Conservation (phyloP, 106 monocot species). For the Dendrobium officinale region DNA sequence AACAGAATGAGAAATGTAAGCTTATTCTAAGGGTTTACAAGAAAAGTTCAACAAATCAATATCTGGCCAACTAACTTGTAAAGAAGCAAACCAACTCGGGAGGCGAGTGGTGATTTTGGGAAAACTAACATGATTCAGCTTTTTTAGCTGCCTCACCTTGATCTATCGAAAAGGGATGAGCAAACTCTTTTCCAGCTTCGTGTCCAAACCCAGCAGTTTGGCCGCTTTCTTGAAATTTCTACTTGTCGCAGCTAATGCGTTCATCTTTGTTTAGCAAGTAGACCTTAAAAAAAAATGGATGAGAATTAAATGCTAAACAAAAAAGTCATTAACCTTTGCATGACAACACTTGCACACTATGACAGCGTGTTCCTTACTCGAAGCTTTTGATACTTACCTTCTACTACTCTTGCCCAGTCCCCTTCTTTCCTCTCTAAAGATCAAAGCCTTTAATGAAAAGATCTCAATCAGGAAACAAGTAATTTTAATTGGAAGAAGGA, state of each 20-base stretch:
- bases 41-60: background rate
- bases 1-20: background rate
- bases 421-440: background rate
- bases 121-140: background rate
- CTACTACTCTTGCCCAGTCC: background rate
- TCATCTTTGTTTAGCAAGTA: slow-evolving; percentile 37
- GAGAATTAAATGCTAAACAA: background rate
- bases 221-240: slow-evolving; percentile 85
- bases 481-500: background rate
- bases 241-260: slow-evolving; percentile 72
- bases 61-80: background rate
- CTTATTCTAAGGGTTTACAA: background rate
- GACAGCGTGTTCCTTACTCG: background rate
- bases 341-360: background rate
- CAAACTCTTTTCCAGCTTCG: slow-evolving; percentile 71
- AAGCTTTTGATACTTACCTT: background rate
- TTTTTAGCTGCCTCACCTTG: slow-evolving; percentile 37
- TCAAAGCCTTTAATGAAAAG: background rate
- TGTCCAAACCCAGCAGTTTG: slow-evolving; percentile 68
- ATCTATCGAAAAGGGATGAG: slow-evolving; percentile 88
- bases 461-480: background rate
- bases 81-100: background rate
- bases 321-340: background rate
- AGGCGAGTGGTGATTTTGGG: background rate
- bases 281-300: slow-evolving; percentile 1